Conservation (phyloP, 305 asterid species). For the Solanum chacoense region DNA sequence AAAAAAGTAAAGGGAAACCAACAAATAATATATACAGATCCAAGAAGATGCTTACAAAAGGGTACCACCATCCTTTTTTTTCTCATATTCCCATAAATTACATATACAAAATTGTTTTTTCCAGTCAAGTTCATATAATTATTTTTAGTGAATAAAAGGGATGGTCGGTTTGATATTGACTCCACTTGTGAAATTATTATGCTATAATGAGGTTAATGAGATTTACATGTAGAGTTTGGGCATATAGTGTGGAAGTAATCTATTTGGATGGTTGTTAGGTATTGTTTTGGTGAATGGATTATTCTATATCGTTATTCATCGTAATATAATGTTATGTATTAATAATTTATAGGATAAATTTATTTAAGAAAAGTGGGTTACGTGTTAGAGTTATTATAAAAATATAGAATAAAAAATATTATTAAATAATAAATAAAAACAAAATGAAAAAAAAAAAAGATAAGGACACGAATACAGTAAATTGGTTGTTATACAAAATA, state of each 20-base stretch:
- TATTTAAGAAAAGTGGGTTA: not conserved
- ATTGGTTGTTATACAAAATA: not conserved
- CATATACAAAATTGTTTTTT: not conserved
- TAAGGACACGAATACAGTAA: no score
- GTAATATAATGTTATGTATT: no score
- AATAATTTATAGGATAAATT: not conserved
- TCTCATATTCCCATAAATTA: not conserved
- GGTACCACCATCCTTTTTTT: not conserved
- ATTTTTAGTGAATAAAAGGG: not conserved
- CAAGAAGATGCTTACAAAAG: not conserved
- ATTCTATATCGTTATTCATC: not conserved
- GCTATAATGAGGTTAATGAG: not conserved
- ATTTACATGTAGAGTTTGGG: not conserved
- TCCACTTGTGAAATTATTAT: not conserved
- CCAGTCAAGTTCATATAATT: not conserved
- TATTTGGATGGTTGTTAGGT: not conserved
- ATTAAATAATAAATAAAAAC: no score
- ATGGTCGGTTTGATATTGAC: not conserved
- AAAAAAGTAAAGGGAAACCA: not conserved
- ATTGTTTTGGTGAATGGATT: not conserved
- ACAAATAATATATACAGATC: not conserved
- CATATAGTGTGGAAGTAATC: not conserved
- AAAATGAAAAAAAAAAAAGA: no score
- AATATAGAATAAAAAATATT: no score
- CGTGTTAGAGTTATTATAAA: not conserved